phyloP scores from a whole-genome alignment of 768 basidiomycete species.

The Psilocybe sp. region DNA sequence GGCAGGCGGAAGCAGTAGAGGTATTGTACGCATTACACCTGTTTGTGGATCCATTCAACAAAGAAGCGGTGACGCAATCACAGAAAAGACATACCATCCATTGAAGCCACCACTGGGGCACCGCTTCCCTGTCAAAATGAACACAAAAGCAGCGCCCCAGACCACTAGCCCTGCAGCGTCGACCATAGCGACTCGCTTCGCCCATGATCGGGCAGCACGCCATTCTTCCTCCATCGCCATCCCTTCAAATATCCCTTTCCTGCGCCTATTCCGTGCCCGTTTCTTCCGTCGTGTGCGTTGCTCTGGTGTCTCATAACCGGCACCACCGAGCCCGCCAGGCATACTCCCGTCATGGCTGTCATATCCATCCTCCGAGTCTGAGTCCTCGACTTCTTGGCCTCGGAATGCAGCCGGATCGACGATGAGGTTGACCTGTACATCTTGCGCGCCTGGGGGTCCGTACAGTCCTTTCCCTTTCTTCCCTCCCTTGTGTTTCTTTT shows the following conservation, averaged over 20 bases:
- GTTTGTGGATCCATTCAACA: constrained; percentile 3
- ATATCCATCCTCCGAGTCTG: constrained; percentile 33
- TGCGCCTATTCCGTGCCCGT: constrained; percentile 34
- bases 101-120: constrained; percentile 62
- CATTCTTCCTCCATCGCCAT: constrained; percentile 65
- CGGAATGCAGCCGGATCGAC: constrained; percentile 64
- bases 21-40: constrained; percentile 76
- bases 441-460: constrained; percentile 34
- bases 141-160: constrained; percentile 61
- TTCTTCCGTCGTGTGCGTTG: constrained; percentile 26
- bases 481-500: constrained; percentile 29
- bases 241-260: constrained; percentile 56
- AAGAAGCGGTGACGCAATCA: not conserved
- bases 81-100: constrained; percentile 51
- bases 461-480: constrained; percentile 38
- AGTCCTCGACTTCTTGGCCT: constrained; percentile 35
- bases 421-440: constrained; percentile 72
- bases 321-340: constrained; percentile 30
- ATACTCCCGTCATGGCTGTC: constrained; percentile 32
- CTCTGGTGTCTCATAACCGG: constrained; percentile 10
- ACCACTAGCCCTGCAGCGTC: constrained; percentile 46
- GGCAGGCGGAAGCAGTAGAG: constrained; percentile 58
- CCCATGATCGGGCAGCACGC: constrained; percentile 50
- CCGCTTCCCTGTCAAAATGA: constrained; percentile 56
- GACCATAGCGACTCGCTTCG: constrained; percentile 48